Conservation (phyloP, 202 grass and related monocot species). For the Bolboschoenoplectus hybrid region DNA sequence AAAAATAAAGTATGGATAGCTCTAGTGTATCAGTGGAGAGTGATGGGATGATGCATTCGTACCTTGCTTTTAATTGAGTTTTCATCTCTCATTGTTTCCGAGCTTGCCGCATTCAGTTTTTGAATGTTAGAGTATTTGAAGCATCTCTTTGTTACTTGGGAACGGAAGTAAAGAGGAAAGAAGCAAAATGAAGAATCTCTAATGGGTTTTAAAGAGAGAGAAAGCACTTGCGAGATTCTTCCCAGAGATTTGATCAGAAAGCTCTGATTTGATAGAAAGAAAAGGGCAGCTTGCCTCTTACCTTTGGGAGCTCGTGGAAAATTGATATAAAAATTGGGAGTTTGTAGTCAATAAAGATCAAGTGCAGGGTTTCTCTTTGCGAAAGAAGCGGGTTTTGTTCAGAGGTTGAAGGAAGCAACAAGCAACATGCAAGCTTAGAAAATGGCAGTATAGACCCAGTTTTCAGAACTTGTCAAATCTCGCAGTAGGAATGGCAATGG, state of each 20-base stretch:
- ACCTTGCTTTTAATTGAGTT: constrained; percentile 95
- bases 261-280: constrained; percentile 67
- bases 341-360: constrained; percentile 32
- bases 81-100: constrained; percentile 87
- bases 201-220: constrained; percentile 45
- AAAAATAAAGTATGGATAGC: not conserved
- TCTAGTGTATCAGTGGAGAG: constrained; percentile 1
- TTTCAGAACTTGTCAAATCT: constrained; percentile 37
- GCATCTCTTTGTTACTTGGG: constrained; percentile 27
- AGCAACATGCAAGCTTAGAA: constrained; percentile 3
- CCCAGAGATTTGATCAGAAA: constrained; percentile 46
- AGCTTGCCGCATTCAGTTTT: constrained; percentile 64
- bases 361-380: constrained; percentile 45
- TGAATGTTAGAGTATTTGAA: constrained; percentile 40
- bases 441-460: constrained; percentile 36
- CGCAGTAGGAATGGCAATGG: constrained; percentile 6
- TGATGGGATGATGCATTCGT: not conserved
- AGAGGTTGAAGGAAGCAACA: constrained; percentile 30
- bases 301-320: constrained; percentile 38
- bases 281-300: constrained; percentile 39
- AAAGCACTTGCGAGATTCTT: constrained; percentile 55
- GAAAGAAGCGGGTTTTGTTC: constrained; percentile 43
- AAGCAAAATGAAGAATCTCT: constrained; percentile 29
- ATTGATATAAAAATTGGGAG: constrained; percentile 30
- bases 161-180: constrained; percentile 49